phyloP scores from a whole-genome alignment of 352 stramenopile genomes.

The Phytophthora syringae region DNA sequence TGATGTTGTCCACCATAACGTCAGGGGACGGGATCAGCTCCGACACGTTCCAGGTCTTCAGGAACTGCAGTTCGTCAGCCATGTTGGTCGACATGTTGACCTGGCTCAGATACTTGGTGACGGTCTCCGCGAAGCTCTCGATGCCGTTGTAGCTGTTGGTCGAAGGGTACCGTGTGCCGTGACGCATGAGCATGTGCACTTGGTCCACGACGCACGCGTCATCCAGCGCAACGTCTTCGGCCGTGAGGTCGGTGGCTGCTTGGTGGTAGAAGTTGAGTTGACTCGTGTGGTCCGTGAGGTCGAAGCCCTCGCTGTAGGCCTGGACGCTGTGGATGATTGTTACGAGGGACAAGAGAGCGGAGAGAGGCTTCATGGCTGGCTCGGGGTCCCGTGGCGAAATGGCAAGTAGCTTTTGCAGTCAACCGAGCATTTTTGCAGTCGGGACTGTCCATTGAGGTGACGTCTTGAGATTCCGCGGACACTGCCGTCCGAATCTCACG shows the following conservation, averaged over 20 bases:
- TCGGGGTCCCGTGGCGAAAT: constrained; percentile 25
- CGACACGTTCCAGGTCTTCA: constrained; percentile 52
- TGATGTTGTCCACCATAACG: constrained; percentile 64
- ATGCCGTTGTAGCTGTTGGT: constrained; percentile 56
- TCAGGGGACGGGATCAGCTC: constrained; percentile 41
- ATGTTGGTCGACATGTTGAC: constrained; percentile 35
- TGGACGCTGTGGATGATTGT: constrained; percentile 15
- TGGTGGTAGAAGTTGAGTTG: constrained; percentile 68
- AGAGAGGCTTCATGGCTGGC: constrained; percentile 43
- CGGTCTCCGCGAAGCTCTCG: constrained; percentile 38
- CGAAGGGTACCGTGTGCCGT: constrained; percentile 65
- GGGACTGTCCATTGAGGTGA: constrained; percentile 2
- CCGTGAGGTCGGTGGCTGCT: constrained; percentile 45
- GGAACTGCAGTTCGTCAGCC: constrained; percentile 49
- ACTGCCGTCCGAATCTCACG: constrained; percentile 18
- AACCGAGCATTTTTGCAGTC: neutral
- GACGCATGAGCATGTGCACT: constrained; percentile 56
- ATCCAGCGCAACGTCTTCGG: constrained; percentile 46
- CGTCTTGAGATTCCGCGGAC: constrained; percentile 14
- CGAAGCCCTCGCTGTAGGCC: constrained; percentile 51
- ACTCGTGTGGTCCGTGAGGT: constrained; percentile 66
- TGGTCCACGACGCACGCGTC: constrained; percentile 54
- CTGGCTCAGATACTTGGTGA: constrained; percentile 35
- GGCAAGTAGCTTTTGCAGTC: constrained; percentile 24
- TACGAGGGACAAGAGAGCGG: constrained; percentile 18